A percentile compares a stretch with the other conserved stretches of the same genome.
phyloP scores from a whole-genome alignment of 2,329 filamentous ascomycete species.

The Berkeleyomyces rouxiae region DNA sequence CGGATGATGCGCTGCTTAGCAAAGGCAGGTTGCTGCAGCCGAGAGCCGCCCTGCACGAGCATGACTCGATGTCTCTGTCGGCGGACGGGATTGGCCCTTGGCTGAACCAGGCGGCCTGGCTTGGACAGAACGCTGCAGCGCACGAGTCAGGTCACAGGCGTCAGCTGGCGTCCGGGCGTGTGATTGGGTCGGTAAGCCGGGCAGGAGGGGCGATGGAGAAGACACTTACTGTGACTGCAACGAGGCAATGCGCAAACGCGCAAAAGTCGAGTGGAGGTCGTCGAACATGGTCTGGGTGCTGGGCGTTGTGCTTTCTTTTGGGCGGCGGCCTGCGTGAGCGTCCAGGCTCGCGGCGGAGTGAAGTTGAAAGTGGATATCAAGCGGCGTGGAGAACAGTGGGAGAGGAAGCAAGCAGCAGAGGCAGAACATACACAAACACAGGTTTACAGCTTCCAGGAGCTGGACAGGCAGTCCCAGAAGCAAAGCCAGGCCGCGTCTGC shows the following conservation, averaged over 20 bases:
- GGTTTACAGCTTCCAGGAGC: too few relatives aligned
- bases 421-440: too few relatives aligned
- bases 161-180: neutral
- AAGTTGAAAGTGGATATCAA: too few relatives aligned
- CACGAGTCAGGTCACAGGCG: neutral
- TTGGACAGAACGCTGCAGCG: slow-evolving; percentile 1
- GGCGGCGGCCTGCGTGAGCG: too few relatives aligned
- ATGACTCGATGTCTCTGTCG: slow-evolving; percentile 19
- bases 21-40: slow-evolving; percentile 18
- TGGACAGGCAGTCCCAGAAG: too few relatives aligned
- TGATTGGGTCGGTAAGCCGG: neutral
- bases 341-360: too few relatives aligned
- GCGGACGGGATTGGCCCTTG: slow-evolving; percentile 12
- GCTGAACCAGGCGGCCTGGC: too few relatives aligned
- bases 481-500: too few relatives aligned
- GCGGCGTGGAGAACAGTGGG: too few relatives aligned
- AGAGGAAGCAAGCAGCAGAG: too few relatives aligned
- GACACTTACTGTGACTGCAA: slow-evolving; percentile 30
- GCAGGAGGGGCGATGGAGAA: neutral
- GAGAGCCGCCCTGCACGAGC: slow-evolving; percentile 15
- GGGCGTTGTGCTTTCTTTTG: too few relatives aligned
- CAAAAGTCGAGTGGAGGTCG: slow-evolving; percentile 27
- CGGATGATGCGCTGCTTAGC: slow-evolving; percentile 19
- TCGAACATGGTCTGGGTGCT: slow-evolving; percentile 20
- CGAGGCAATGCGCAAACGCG: slow-evolving; percentile 31